Evolutionary conservation across 306 rosid genomes (phyloP).

Genomic region (Cyclanthera cordifolia): DNA sequence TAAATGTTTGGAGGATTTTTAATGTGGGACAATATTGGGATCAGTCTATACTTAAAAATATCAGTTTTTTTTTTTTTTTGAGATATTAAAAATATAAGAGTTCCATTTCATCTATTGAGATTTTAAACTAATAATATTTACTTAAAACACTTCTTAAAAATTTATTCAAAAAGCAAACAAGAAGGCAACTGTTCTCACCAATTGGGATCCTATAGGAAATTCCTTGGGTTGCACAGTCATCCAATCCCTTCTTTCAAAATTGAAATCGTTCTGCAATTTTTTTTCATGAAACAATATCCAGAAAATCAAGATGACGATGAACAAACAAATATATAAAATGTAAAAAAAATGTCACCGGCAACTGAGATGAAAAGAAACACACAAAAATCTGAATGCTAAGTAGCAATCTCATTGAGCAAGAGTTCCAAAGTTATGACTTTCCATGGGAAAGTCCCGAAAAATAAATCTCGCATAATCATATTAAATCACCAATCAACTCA

Average conservation of each 20-base stretch:
- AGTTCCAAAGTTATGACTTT: background rate
- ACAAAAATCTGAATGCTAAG: background rate
- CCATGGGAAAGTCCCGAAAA: too few relatives aligned
- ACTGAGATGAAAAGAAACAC: background rate
- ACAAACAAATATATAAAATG: background rate
- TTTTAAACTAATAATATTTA: background rate
- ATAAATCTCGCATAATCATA: too few relatives aligned
- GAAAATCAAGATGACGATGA: background rate
- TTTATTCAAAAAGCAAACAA: background rate
- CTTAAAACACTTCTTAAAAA: background rate
- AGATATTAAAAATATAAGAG: too few relatives aligned
- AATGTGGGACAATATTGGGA: too few relatives aligned
- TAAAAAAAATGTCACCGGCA: background rate
- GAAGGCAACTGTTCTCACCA: slow-evolving; percentile 41
- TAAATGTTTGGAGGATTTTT: too few relatives aligned
- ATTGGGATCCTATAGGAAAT: slow-evolving; percentile 47
- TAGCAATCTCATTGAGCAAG: background rate
- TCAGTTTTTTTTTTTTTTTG: too few relatives aligned
- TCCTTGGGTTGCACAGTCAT: slow-evolving; percentile 51
- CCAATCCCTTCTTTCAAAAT: slow-evolving; percentile 92
- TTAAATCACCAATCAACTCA: too few relatives aligned
- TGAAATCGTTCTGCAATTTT: slow-evolving; percentile 75
- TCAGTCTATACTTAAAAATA: too few relatives aligned
- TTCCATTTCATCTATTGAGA: background rate
- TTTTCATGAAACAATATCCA: background rate